phyloP scores from a whole-genome alignment of 345 rosid genomes.

The Eucalyptus cloeziana region DNA sequence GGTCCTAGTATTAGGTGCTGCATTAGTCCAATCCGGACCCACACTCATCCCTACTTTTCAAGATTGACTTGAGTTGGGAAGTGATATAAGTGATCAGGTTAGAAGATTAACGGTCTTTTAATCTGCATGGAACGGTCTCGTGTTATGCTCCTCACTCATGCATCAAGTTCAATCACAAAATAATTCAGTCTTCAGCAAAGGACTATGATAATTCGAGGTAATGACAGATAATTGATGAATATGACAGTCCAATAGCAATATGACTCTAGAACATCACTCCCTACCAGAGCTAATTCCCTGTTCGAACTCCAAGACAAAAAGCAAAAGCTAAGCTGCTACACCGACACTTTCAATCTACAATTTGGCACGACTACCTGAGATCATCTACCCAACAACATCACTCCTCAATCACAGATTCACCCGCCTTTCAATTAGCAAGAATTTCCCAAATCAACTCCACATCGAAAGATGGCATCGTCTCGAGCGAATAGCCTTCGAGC shows the following conservation, averaged over 20 bases:
- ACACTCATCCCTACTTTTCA: background rate
- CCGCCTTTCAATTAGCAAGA: slow-evolving; percentile 39
- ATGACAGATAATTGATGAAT: background rate
- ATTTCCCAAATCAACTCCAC: slow-evolving; percentile 87
- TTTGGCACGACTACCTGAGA: background rate
- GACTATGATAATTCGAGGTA: background rate
- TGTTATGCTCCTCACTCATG: background rate
- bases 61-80: background rate
- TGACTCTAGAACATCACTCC: background rate
- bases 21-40: fast-evolving
- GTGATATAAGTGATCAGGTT: background rate
- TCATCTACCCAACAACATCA: background rate
- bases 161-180: background rate
- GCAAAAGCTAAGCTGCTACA: background rate
- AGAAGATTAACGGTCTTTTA: background rate
- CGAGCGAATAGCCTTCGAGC: slow-evolving; percentile 46
- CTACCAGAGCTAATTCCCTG: background rate
- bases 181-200: background rate
- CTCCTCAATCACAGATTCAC: background rate
- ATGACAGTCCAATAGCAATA: background rate
- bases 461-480: slow-evolving; percentile 85
- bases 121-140: background rate
- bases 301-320: background rate
- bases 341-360: background rate
- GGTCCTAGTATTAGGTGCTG: fast-evolving